Percentiles rank a stretch among this genome's conserved stretches.
phyloP scores from a whole-genome alignment of 2,329 filamentous ascomycete genomes.

The Ceratocystis albifundus region DNA sequence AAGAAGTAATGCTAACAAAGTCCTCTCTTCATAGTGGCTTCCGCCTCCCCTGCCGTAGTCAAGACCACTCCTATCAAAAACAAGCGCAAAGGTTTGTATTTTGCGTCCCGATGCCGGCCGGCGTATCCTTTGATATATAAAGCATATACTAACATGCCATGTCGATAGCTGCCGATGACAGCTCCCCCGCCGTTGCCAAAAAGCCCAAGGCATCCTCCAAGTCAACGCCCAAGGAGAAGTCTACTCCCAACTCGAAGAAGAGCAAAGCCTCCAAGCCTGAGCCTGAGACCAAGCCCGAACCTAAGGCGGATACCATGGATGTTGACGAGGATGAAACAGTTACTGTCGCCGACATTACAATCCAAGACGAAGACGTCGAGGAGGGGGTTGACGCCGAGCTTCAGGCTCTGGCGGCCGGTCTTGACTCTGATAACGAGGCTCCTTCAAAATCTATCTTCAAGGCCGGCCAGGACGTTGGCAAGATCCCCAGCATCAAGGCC shows the following conservation, averaged over 20 bases:
- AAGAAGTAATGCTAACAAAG: conserved; percentile 5
- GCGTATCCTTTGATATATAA: not conserved
- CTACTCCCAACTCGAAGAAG: conserved; percentile 13
- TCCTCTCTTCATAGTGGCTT: conserved; percentile 10
- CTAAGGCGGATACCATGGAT: conserved; percentile 26
- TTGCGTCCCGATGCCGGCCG: not conserved
- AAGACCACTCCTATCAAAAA: conserved; percentile 23
- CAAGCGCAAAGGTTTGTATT: conserved; percentile 32
- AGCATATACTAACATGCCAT: conserved; percentile 16
- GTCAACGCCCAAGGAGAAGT: conserved; percentile 28
- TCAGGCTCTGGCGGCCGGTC: conserved; percentile 35
- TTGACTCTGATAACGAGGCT: conserved; percentile 36
- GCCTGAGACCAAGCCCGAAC: conserved; percentile 2
- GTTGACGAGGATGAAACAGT: conserved; percentile 25
- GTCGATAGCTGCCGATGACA: conserved; percentile 34
- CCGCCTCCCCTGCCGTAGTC: conserved; percentile 18
- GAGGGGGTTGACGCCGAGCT: conserved; percentile 35
- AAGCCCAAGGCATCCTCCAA: conserved; percentile 37
- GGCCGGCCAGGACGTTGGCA: conserved; percentile 41
- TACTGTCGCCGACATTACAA: conserved; percentile 28
- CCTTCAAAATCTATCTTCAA: conserved; percentile 34
- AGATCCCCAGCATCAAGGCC: conserved; percentile 39
- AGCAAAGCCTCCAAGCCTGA: conserved; percentile 10
- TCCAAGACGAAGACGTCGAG: conserved; percentile 31
- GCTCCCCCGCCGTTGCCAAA: conserved; percentile 36